These are phyloP conservation scores for Glaciozyma antarctica DNA, from an alignment of 768 basidiomycete species.

Conservation along the genomic window DNA sequence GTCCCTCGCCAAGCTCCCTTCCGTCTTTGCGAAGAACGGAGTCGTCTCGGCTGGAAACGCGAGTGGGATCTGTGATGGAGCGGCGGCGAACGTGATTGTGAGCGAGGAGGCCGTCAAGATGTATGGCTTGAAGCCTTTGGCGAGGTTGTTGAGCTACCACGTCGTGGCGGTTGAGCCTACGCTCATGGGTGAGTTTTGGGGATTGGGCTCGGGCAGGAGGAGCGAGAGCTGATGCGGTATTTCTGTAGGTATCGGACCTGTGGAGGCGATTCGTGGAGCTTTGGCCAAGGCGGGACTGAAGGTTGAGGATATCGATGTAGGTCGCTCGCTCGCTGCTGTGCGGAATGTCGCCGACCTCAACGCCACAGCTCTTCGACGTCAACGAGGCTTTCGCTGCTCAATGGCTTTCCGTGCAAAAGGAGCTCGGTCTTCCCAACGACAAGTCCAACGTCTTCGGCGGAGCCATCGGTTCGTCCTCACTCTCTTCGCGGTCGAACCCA, in stretches of 20 bases:
- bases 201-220: background rate
- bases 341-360: background rate
- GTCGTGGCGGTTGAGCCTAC: slow-evolving; percentile 42
- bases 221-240: background rate
- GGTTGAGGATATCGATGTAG: slow-evolving; percentile 40
- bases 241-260: slow-evolving; percentile 40
- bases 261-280: slow-evolving; percentile 35
- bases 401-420: slow-evolving; percentile 41
- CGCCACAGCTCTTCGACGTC: slow-evolving; percentile 25
- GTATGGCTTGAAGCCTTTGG: slow-evolving; percentile 40
- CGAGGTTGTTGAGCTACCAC: slow-evolving; percentile 40
- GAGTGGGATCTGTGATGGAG: slow-evolving; percentile 42
- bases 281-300: slow-evolving; percentile 32
- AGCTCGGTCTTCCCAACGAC: slow-evolving; percentile 39
- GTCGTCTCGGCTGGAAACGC: slow-evolving; percentile 42
- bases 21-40: slow-evolving; percentile 41
- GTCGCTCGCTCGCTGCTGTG: background rate
- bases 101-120: slow-evolving; percentile 38
- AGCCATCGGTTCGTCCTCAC: slow-evolving; percentile 38
- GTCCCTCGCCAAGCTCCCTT: slow-evolving; percentile 36
- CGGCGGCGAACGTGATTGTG: slow-evolving; percentile 43
- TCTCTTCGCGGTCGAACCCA: background rate
- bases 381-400: slow-evolving; percentile 43
- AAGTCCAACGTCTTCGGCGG: slow-evolving; percentile 38
- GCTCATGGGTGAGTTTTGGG: slow-evolving; percentile 37